Conservation (phyloP, 129 eudicot species). For the Scalesia atractyloides region DNA sequence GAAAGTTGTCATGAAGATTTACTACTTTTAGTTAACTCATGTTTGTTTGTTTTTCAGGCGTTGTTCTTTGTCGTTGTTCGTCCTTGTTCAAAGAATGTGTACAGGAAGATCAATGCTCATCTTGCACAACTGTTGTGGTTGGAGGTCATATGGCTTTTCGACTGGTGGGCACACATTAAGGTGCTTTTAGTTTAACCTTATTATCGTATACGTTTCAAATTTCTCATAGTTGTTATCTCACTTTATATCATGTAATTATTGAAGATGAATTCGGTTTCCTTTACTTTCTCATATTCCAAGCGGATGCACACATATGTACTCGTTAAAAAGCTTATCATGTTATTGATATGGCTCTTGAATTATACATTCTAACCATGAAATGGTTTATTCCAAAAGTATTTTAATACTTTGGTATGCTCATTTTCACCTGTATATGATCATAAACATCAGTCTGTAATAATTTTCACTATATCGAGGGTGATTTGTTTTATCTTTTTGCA, state of each 20-base stretch:
- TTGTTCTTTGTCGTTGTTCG: slow-evolving; percentile 54
- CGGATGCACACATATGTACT: neutral
- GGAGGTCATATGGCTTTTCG: slow-evolving; percentile 82
- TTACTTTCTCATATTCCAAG: neutral
- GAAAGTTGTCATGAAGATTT: neutral
- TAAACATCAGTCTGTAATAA: neutral
- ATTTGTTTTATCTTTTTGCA: slow-evolving; percentile 33
- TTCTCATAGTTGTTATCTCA: neutral
- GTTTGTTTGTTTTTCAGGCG: slow-evolving; percentile 50
- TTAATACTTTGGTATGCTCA: neutral
- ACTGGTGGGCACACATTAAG: slow-evolving; percentile 97
- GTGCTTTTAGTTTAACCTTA: slow-evolving; percentile 33
- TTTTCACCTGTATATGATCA: neutral
- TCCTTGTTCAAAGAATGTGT: slow-evolving; percentile 56
- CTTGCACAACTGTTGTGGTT: slow-evolving; percentile 69
- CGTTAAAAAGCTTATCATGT: neutral
- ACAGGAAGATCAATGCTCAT: slow-evolving; percentile 66
- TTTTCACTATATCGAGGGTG: slow-evolving; percentile 1
- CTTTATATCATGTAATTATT: neutral
- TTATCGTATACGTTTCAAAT: neutral
- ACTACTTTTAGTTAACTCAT: neutral
- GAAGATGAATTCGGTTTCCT: neutral
- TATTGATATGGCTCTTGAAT: neutral
- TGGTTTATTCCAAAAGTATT: neutral
- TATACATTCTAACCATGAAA: neutral